A percentile compares a stretch with the other conserved stretches of the same genome.
Conservation (phyloP, 2,329 filamentous ascomycete species). For the Colletotrichum brevisporum region DNA sequence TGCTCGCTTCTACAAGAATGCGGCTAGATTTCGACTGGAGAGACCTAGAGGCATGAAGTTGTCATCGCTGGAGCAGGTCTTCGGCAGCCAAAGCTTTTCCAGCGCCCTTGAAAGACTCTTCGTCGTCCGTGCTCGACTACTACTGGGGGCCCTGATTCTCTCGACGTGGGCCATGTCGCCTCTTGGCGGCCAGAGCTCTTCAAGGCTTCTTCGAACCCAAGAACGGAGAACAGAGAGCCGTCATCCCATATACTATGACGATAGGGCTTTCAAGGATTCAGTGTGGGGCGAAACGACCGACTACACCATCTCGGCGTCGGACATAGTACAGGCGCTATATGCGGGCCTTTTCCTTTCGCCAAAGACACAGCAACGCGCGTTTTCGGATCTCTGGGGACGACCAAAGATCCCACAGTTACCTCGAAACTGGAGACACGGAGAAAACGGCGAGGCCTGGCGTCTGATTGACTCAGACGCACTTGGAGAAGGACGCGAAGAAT, state of each 20-base stretch:
- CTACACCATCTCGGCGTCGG: neutral
- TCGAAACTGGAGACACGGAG: neutral
- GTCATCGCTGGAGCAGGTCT: constrained; percentile 16
- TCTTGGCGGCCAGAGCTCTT: constrained; percentile 19
- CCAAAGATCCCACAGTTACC: constrained; percentile 24
- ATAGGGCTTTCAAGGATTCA: neutral
- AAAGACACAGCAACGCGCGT: neutral
- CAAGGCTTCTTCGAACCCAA: neutral
- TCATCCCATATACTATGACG: neutral
- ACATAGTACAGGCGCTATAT: constrained; percentile 1
- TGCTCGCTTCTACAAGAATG: constrained; percentile 16
- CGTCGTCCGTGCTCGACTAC: neutral
- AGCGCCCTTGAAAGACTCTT: constrained; percentile 16
- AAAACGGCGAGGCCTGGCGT: neutral
- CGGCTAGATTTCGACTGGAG: constrained; percentile 4
- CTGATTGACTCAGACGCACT: neutral
- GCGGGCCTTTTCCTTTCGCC: neutral
- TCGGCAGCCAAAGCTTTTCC: constrained; percentile 31
- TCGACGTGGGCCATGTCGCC: constrained; percentile 25
- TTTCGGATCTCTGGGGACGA: constrained; percentile 9
- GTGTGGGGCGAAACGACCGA: neutral
- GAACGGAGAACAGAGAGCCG: neutral
- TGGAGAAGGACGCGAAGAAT: neutral
- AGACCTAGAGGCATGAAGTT: constrained; percentile 13
- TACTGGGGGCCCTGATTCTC: constrained; percentile 10